Evolutionary conservation across 148 eudicot genomes (phyloP).

Genomic region (Vaccinium vitisidaea): DNA sequence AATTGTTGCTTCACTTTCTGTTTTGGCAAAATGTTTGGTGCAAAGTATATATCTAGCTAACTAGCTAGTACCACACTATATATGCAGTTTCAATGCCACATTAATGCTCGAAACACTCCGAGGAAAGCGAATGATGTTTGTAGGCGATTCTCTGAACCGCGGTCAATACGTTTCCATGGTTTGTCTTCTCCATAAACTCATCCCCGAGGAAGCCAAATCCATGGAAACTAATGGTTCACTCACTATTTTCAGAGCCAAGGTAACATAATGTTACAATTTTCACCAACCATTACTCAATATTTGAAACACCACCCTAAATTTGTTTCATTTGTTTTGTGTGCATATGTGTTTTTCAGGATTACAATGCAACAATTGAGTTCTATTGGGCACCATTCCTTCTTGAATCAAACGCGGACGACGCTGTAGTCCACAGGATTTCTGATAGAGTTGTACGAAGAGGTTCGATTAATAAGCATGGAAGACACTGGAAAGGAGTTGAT

Average conservation of each 20-base stretch:
- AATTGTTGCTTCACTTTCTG: not conserved
- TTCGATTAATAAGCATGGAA: constrained; percentile 79
- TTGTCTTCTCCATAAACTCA: constrained; percentile 76
- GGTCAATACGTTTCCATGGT: constrained; percentile 79
- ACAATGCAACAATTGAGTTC: constrained; percentile 90
- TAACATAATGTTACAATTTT: constrained; percentile 1
- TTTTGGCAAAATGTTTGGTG: not conserved
- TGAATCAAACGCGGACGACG: constrained; percentile 86
- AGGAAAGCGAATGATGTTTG: constrained; percentile 82
- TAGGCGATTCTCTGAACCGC: constrained; percentile 90
- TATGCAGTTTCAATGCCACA: constrained; percentile 78
- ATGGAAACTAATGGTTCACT: constrained; percentile 63
- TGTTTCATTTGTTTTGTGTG: not conserved
- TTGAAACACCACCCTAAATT: not conserved
- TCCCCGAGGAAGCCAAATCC: constrained; percentile 67
- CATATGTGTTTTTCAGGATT: constrained; percentile 41
- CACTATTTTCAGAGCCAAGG: constrained; percentile 79
- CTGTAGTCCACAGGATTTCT: constrained; percentile 56
- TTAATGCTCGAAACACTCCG: constrained; percentile 84
- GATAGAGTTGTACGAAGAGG: constrained; percentile 84
- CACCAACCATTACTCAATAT: not conserved
- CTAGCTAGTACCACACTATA: not conserved
- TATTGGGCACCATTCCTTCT: constrained; percentile 98
- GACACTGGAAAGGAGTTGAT: constrained; percentile 91
- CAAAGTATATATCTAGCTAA: not conserved